Evolutionary conservation across 208 protist genomes (phyloP).

Genomic region (Vickermania spadyakhi): DNA sequence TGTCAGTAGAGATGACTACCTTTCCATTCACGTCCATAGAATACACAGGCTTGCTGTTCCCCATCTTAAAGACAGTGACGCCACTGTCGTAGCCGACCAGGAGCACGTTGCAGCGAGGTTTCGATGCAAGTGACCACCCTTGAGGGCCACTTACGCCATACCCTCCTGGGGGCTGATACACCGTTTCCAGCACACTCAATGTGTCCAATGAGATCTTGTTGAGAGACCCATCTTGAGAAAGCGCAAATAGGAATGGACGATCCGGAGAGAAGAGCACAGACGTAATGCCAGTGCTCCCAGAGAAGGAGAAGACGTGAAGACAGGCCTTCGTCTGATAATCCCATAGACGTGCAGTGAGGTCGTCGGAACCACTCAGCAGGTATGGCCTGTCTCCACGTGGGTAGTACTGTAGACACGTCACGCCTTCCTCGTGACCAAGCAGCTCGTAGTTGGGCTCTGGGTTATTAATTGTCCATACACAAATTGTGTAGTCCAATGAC

Average conservation of each 20-base stretch:
- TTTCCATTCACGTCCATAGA: constrained; percentile 97
- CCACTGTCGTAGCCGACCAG: constrained; percentile 93
- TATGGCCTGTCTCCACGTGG: constrained; percentile 97
- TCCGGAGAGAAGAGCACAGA: constrained; percentile 96
- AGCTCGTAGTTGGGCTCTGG: constrained; percentile 94
- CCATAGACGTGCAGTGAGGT: constrained; percentile 96
- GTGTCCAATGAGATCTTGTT: constrained; percentile 94
- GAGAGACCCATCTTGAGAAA: constrained; percentile 92
- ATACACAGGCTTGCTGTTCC: constrained; percentile 93
- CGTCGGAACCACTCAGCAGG: constrained; percentile 96
- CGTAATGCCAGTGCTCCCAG: constrained; percentile 96
- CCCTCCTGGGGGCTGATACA: constrained; percentile 93
- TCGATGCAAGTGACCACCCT: constrained; percentile 85
- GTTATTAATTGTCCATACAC: constrained; percentile 93
- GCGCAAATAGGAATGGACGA: constrained; percentile 94
- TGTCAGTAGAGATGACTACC: constrained; percentile 91
- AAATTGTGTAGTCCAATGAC: constrained; percentile 96
- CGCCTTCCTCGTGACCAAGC: constrained; percentile 97
- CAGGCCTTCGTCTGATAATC: constrained; percentile 98
- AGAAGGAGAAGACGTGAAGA: constrained; percentile 90
- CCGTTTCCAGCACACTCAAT: constrained; percentile 90
- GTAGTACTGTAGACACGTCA: constrained; percentile 99
- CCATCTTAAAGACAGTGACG: constrained; percentile 78
- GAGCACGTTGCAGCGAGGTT: constrained; percentile 69
- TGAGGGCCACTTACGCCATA: too few species aligned